Conservation (phyloP, 768 basidiomycete species). For the Aureoboletus auriporus region DNA sequence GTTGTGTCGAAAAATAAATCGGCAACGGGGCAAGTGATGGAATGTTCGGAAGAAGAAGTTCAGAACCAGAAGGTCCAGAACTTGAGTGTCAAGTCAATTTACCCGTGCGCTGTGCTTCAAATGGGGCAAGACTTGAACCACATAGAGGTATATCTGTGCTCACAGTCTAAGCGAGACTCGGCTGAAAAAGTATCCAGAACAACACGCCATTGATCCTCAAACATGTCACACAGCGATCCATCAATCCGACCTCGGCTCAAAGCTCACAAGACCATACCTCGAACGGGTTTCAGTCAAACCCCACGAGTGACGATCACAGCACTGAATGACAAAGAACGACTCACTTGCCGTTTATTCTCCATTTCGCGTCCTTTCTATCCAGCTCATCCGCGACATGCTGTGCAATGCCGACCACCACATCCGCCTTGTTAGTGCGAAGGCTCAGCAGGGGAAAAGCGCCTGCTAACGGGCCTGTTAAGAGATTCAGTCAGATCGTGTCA, state of each 20-base stretch:
- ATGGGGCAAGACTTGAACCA: no score
- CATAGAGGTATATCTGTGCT: no score
- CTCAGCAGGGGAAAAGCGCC: slow-evolving; percentile 80
- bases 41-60: no score
- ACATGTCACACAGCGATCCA: neutral
- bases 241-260: slow-evolving; percentile 17
- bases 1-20: no score
- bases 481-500: slow-evolving; percentile 1
- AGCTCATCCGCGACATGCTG: slow-evolving; percentile 65
- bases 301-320: neutral
- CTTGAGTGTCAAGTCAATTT: no score
- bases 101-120: no score
- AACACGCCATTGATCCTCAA: neutral
- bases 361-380: slow-evolving; percentile 61
- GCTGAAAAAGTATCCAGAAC: no score
- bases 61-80: no score
- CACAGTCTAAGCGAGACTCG: no score
- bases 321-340: neutral
- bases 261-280: slow-evolving; percentile 32
- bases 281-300: neutral
- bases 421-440: slow-evolving; percentile 92
- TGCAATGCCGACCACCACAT: slow-evolving; percentile 80
- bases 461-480: slow-evolving; percentile 60
- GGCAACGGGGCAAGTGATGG: no score
- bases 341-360: slow-evolving; percentile 80